Percentiles rank a stretch among this genome's conserved stretches.
Evolutionary conservation across 139 green algal species (phyloP).

Genomic region (Chlamydomonas urium): DNA sequence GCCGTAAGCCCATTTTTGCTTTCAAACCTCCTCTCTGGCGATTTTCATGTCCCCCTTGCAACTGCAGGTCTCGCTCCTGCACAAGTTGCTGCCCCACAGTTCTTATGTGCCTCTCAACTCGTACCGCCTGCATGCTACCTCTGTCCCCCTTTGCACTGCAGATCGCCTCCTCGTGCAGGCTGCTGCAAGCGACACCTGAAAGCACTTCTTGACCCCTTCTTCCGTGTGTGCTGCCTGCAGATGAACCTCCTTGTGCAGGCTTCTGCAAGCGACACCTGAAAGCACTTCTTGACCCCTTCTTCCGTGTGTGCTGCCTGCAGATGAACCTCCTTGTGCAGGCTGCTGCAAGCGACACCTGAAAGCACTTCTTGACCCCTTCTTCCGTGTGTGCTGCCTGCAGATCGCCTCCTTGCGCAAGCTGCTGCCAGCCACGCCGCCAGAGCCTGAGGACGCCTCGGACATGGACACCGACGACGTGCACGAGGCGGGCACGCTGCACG

Average conservation of each 20-base stretch:
- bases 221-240: not conserved
- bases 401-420: not conserved
- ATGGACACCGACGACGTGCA: conserved; percentile 79
- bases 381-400: no score
- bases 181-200: not conserved
- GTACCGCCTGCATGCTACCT: no score
- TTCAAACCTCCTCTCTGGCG: no score
- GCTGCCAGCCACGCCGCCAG: conserved; percentile 3
- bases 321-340: not conserved
- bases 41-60: no score
- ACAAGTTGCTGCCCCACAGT: no score
- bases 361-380: not conserved
- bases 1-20: no score
- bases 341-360: not conserved
- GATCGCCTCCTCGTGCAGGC: not conserved
- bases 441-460: conserved; percentile 17
- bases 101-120: no score
- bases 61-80: no score
- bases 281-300: not conserved
- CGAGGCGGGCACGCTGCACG: conserved; percentile 52
- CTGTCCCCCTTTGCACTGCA: no score
- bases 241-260: not conserved
- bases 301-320: not conserved
- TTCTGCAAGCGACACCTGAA: not conserved
- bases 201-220: not conserved